Conservation (phyloP, 2,329 filamentous ascomycete species). For the Scytalidium lignicola region DNA sequence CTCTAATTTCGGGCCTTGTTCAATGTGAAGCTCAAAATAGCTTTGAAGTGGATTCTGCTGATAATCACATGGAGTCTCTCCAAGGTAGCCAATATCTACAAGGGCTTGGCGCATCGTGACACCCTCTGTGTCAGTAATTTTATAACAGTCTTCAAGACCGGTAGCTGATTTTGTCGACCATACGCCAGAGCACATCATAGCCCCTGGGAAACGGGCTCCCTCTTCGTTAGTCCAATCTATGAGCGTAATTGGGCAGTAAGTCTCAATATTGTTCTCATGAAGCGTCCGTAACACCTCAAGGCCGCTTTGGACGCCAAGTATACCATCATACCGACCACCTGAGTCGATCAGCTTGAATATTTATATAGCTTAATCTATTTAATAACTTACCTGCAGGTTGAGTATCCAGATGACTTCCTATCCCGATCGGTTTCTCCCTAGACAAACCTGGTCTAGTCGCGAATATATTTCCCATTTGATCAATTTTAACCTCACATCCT, state of each 20-base stretch:
- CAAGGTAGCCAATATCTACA: conserved; percentile 65
- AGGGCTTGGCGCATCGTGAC: conserved; percentile 33
- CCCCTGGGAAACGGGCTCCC: conserved; percentile 71
- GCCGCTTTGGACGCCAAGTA: conserved; percentile 66
- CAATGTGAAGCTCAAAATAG: conserved; percentile 69
- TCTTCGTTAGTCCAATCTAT: conserved; percentile 50
- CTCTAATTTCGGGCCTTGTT: conserved; percentile 73
- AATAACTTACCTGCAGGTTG: conserved; percentile 45
- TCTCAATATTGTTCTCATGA: conserved; percentile 61
- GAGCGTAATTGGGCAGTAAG: conserved; percentile 57
- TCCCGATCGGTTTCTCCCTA: conserved; percentile 56
- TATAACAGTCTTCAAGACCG: conserved; percentile 53
- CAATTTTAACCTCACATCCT: conserved; percentile 62
- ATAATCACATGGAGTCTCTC: conserved; percentile 50
- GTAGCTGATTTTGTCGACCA: conserved; percentile 62
- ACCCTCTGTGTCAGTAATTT: conserved; percentile 43
- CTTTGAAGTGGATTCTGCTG: conserved; percentile 59
- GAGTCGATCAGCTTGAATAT: not conserved
- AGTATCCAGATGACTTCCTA: conserved; percentile 64
- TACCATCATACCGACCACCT: conserved; percentile 65
- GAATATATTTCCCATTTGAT: conserved; percentile 72
- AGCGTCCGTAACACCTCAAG: conserved; percentile 66
- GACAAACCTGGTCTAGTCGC: conserved; percentile 58
- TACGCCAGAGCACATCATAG: conserved; percentile 68
- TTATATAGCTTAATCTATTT: not conserved